Evolutionary conservation across 1,284 basidiomycete genomes (phyloP).

Genomic region (Ustilago xerochloae): DNA sequence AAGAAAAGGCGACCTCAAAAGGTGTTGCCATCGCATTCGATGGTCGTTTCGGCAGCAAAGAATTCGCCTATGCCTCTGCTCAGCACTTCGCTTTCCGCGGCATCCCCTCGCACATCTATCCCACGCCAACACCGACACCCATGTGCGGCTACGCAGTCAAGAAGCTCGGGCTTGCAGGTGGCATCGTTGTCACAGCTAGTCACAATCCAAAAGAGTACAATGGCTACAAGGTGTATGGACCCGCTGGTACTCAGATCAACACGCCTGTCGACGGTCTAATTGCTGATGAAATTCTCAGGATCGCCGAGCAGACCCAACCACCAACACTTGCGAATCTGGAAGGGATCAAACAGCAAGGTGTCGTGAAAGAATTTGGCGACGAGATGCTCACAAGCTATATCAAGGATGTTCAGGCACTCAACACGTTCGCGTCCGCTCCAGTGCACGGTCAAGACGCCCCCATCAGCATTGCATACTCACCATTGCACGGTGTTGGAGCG

Average conservation of each 20-base stretch:
- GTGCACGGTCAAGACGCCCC: slow-evolving; percentile 28
- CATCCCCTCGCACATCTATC: slow-evolving; percentile 51
- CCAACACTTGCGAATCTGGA: slow-evolving; percentile 27
- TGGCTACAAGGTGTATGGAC: slow-evolving; percentile 61
- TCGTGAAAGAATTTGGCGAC: slow-evolving; percentile 34
- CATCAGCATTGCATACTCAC: slow-evolving; percentile 55
- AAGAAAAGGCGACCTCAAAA: slow-evolving; percentile 22
- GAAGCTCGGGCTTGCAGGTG: slow-evolving; percentile 54
- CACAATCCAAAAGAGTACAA: slow-evolving; percentile 65
- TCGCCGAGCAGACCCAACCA: slow-evolving; percentile 31
- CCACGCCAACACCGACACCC: slow-evolving; percentile 48
- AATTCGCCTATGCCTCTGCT: slow-evolving; percentile 54
- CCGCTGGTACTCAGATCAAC: slow-evolving; percentile 60
- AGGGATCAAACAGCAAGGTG: slow-evolving; percentile 25
- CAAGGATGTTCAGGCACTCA: slow-evolving; percentile 32
- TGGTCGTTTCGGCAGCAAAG: slow-evolving; percentile 55
- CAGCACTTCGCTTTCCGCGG: slow-evolving; percentile 52
- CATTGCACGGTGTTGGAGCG: slow-evolving; percentile 60
- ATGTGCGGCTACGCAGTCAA: slow-evolving; percentile 60
- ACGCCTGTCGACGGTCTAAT: slow-evolving; percentile 58
- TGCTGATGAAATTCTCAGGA: slow-evolving; percentile 48
- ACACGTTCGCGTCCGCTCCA: slow-evolving; percentile 13
- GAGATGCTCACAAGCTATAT: slow-evolving; percentile 53
- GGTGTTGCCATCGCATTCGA: slow-evolving; percentile 65
- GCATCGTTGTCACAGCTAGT: slow-evolving; percentile 59